Conservation (phyloP, 2,329 filamentous ascomycete genomes). For the Akanthomyces uredinophilus region DNA sequence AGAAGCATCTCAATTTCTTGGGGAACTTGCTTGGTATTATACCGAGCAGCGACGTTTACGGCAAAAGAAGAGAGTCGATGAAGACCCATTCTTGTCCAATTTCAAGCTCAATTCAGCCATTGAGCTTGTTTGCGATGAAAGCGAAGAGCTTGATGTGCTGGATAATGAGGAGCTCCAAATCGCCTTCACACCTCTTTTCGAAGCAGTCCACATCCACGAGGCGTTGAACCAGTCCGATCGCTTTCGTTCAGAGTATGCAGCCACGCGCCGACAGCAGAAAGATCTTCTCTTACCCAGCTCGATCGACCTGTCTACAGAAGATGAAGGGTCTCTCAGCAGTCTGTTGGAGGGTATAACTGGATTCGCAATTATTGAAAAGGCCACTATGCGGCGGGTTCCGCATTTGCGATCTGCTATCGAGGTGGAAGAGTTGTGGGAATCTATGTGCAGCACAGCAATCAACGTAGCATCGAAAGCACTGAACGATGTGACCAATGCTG, state of each 20-base stretch:
- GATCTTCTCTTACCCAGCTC: slow-evolving; percentile 76
- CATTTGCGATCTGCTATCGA: slow-evolving; percentile 78
- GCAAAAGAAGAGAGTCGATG: slow-evolving; percentile 76
- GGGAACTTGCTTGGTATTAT: slow-evolving; percentile 94
- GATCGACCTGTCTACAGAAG: slow-evolving; percentile 74
- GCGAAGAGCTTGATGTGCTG: slow-evolving; percentile 89
- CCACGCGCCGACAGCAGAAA: slow-evolving; percentile 84
- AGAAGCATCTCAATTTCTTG: slow-evolving; percentile 92
- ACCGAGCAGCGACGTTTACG: slow-evolving; percentile 80
- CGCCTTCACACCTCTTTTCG: slow-evolving; percentile 89
- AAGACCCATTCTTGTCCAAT: slow-evolving; percentile 66
- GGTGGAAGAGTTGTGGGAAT: slow-evolving; percentile 98
- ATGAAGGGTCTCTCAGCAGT: slow-evolving; percentile 81
- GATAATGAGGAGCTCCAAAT: slow-evolving; percentile 94
- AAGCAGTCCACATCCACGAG: slow-evolving; percentile 94
- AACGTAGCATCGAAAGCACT: slow-evolving; percentile 75
- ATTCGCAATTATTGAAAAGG: slow-evolving; percentile 93
- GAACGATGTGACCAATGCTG: slow-evolving; percentile 76
- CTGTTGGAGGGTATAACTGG: slow-evolving; percentile 90
- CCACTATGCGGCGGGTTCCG: slow-evolving; percentile 81
- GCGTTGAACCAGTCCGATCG: slow-evolving; percentile 88
- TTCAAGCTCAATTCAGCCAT: slow-evolving; percentile 96
- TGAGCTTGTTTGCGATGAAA: slow-evolving; percentile 91
- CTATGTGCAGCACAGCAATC: slow-evolving; percentile 87
- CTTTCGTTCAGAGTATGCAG: slow-evolving; percentile 87